Evolutionary conservation across 371 early-diverging fungal species (phyloP).

Genomic region (Mucor plumbeus): DNA sequence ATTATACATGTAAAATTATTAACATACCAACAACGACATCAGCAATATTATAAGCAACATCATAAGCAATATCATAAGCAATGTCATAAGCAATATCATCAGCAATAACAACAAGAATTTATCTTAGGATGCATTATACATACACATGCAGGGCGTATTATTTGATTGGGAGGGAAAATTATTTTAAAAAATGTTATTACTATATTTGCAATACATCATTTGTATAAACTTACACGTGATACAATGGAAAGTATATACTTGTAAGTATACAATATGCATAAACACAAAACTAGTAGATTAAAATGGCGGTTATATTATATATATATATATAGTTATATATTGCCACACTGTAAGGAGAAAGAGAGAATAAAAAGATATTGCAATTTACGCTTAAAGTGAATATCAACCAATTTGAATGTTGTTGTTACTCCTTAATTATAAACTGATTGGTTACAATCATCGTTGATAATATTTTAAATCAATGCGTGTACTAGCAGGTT

Average conservation of each 20-base stretch:
- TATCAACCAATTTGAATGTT: constrained; percentile 8
- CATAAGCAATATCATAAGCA: background rate
- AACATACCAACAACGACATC: background rate
- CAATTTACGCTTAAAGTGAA: constrained; percentile 9
- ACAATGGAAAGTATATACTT: background rate
- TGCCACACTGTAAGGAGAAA: background rate
- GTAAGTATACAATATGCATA: background rate
- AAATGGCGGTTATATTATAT: background rate
- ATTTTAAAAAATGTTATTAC: background rate
- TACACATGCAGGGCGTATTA: constrained; percentile 13
- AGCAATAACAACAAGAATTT: background rate
- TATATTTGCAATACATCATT: background rate
- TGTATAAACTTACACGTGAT: background rate
- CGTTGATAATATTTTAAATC: constrained; percentile 9
- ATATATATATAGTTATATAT: background rate
- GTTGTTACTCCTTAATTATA: constrained; percentile 8
- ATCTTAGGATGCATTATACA: background rate
- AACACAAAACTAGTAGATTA: background rate
- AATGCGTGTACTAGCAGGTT: constrained; percentile 14
- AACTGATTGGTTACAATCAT: constrained; percentile 8
- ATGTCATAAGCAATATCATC: background rate
- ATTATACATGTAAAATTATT: background rate
- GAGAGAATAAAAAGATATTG: background rate
- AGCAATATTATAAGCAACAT: background rate
- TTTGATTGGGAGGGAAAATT: constrained; percentile 2